Evolutionary conservation across 129 eudicot species (phyloP), one percentile per base, ranked within the genome.

Genomic region (Scalesia atractyloides): DNA sequence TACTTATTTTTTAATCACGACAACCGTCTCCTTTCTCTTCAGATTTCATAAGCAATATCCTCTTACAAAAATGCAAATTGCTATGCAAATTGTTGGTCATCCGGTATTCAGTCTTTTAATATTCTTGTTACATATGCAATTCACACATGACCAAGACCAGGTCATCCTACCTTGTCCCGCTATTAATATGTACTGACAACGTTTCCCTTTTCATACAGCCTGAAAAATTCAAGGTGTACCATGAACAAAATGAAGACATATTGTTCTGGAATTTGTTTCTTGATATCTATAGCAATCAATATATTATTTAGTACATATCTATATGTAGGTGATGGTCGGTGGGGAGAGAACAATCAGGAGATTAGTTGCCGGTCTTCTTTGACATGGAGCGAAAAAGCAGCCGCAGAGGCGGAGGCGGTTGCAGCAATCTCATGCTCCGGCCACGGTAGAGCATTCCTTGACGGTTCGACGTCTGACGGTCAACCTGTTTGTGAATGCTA

Each of bases 251-350:
- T 16, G 14, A 47, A 15, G 68, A 73, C 44, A 46, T n/a, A n/a
- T 44, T 73, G 68, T 59, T 73, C 60, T 30, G 77, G 69, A 46
- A 2, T 59, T 60, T 60, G 64, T 24, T 49, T 68, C 36, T 34
- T 76, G 13, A 53, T 58, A 17, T 76, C 81, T 12, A n/a, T 76
- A 57, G 20, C 62, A 18, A 68, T 76, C 36, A 76, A 76, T 68
- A 41, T 76, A 39, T 16, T 76, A 19, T 48, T 76, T 49, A 48
- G 36, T 74, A 59, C 58, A 58, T 33, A 68, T 48, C 22, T 76
- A 17, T 68, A 76, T 5, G 41, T 47, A 16, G 75, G 75, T 58
- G 60, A 37, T 37, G 44, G 8, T 37, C 44, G 8, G 44, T 37
- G 62, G 51, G 47, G 47, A 24, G 61, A 26, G 47, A 51, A 69